Conservation (phyloP, 2,329 filamentous ascomycete genomes). For the Aspergillus tanneri region DNA sequence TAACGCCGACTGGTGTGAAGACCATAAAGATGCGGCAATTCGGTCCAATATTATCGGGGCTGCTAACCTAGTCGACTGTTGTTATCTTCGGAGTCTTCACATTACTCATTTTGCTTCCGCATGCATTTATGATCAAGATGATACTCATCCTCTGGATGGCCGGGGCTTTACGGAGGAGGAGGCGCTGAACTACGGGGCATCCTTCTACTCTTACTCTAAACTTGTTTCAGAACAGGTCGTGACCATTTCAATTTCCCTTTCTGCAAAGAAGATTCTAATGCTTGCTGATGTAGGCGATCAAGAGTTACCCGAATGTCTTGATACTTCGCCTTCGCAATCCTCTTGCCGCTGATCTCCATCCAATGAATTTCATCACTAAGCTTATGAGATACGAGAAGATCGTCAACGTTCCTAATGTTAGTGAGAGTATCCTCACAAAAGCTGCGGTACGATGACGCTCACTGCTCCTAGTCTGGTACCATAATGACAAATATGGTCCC, state of each 20-base stretch:
- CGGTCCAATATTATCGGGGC: constrained; percentile 8
- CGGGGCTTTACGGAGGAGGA: constrained; percentile 4
- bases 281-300: neutral
- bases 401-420: constrained; percentile 5
- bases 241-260: too few relatives aligned
- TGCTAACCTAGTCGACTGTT: constrained; percentile 2
- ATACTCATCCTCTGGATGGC: constrained; percentile 1
- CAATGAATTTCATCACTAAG: constrained; percentile 3
- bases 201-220: constrained; percentile 3
- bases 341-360: constrained; percentile 6
- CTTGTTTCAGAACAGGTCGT: constrained; percentile 3
- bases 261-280: neutral
- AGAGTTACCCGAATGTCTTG: constrained; percentile 8
- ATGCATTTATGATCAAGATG: constrained; percentile 6
- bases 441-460: neutral
- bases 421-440: neutral
- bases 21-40: neutral
- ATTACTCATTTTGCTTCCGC: constrained; percentile 6
- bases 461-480: constrained; percentile 1
- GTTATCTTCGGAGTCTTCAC: neutral
- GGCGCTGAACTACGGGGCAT: neutral
- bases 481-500: neutral
- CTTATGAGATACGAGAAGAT: constrained; percentile 6
- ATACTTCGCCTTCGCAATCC: constrained; percentile 6
- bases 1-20: constrained; percentile 9